A percentile compares a stretch with the other conserved stretches of the same genome.
Conservation (phyloP, 2,329 filamentous ascomycete genomes). For the Trichophyton simii region DNA sequence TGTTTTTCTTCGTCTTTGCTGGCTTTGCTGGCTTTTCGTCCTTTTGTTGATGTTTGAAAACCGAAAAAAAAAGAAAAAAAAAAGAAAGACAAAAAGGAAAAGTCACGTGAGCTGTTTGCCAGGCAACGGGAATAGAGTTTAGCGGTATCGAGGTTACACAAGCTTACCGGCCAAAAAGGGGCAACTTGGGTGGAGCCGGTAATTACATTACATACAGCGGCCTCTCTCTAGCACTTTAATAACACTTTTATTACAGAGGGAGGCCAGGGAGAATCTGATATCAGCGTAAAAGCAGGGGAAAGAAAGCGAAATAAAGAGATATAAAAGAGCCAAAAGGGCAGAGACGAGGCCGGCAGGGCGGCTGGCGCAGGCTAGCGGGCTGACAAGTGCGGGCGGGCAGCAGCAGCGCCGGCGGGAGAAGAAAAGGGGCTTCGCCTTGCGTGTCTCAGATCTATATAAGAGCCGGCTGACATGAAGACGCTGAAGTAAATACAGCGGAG, state of each 20-base stretch:
- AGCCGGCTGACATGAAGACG: not conserved
- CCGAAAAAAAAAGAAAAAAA: not conserved
- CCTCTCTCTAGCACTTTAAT: too few relatives aligned
- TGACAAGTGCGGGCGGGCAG: too few relatives aligned
- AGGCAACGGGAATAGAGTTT: not conserved
- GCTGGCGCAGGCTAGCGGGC: too few relatives aligned
- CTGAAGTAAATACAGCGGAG: too few relatives aligned
- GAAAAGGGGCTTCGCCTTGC: not conserved
- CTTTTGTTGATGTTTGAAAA: not conserved
- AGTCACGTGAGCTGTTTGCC: not conserved
- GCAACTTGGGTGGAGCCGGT: not conserved
- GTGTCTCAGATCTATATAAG: not conserved
- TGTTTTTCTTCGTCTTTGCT: not conserved
- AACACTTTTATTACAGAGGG: not conserved
- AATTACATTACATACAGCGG: not conserved
- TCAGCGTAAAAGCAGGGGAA: not conserved
- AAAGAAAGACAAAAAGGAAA: not conserved
- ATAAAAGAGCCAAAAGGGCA: too few relatives aligned
- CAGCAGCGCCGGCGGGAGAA: not conserved
- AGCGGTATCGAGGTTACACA: not conserved
- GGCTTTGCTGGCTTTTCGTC: not conserved
- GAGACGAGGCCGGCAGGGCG: too few relatives aligned
- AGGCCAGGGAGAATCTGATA: too few relatives aligned
- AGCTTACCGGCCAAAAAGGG: not conserved
- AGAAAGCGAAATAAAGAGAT: not conserved